Conservation (phyloP, 1,284 basidiomycete species). For the Ganoderma lingzhi region DNA sequence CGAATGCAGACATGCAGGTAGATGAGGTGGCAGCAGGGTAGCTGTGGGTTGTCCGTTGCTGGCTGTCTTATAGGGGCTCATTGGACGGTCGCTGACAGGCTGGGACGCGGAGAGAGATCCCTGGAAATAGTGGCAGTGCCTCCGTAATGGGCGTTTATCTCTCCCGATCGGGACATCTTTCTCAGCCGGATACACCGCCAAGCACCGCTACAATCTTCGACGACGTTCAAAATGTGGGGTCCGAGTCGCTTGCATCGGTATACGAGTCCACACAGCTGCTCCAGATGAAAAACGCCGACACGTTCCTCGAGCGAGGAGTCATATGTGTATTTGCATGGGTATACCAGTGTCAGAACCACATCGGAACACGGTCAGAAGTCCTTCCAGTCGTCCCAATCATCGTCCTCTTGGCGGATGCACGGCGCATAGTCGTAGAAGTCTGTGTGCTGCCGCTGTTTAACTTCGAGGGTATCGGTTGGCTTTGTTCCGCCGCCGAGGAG, state of each 20-base stretch:
- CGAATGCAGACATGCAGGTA: conserved; percentile 40
- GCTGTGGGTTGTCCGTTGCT: background rate
- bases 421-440: conserved; percentile 35
- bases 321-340: conserved; percentile 7
- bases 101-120: conserved; percentile 4
- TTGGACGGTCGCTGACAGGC: conserved; percentile 17
- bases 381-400: conserved; percentile 81
- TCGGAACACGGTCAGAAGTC: conserved; percentile 57
- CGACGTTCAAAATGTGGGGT: background rate
- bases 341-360: conserved; percentile 20
- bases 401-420: conserved; percentile 48
- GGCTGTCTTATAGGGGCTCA: background rate
- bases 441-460: conserved; percentile 11
- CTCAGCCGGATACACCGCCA: conserved; percentile 5
- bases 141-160: conserved; percentile 5
- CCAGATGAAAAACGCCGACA: background rate
- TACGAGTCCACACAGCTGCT: background rate
- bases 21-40: conserved; percentile 7
- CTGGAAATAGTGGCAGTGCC: conserved; percentile 19
- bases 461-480: conserved; percentile 7
- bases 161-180: background rate
- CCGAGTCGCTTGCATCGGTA: conserved; percentile 10
- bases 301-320: conserved; percentile 20
- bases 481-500: conserved; percentile 30
- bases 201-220: conserved; percentile 9